A percentile compares a stretch with the other conserved stretches of the same genome.
phyloP scores from a whole-genome alignment of 306 rosid genomes.

The Castanospermum australe region DNA sequence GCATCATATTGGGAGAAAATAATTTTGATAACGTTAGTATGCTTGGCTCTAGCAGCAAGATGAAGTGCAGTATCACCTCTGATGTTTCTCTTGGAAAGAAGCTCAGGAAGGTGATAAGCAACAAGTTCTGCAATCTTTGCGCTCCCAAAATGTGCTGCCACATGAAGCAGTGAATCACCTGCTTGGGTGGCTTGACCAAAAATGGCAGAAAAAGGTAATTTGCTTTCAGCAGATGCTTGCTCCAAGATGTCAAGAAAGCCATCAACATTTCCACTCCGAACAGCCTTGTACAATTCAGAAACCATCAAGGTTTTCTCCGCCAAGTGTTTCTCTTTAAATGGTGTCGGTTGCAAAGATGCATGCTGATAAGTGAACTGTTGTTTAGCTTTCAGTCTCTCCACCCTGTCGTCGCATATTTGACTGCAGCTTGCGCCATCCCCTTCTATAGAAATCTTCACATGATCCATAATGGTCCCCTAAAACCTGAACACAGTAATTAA shows the following conservation, averaged over 20 bases:
- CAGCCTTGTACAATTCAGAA: background rate
- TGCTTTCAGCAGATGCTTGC: background rate
- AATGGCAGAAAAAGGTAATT: background rate
- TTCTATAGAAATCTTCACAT: background rate
- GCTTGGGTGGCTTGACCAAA: background rate
- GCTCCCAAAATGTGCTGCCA: background rate
- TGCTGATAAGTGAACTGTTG: background rate
- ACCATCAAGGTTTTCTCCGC: background rate
- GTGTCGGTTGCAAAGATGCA: background rate
- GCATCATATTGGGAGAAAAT: background rate
- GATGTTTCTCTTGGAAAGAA: background rate
- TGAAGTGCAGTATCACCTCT: conserved; percentile 27
- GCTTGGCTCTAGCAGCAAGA: background rate
- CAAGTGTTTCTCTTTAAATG: background rate
- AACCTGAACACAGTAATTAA: too few species aligned
- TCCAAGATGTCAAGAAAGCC: background rate
- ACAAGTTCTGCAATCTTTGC: background rate
- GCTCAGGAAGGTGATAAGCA: background rate
- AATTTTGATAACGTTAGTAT: background rate
- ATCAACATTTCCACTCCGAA: background rate
- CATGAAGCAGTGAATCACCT: conserved; percentile 25
- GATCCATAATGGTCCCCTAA: too few species aligned
- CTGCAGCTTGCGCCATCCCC: background rate
- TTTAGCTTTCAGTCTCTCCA: background rate
- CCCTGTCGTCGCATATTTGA: background rate